Percentiles rank a stretch among this genome's conserved stretches.
These are phyloP conservation scores for Yamadazyma kitorensis DNA, from an alignment of 805 yeast genomes.

Conservation along the genomic window DNA sequence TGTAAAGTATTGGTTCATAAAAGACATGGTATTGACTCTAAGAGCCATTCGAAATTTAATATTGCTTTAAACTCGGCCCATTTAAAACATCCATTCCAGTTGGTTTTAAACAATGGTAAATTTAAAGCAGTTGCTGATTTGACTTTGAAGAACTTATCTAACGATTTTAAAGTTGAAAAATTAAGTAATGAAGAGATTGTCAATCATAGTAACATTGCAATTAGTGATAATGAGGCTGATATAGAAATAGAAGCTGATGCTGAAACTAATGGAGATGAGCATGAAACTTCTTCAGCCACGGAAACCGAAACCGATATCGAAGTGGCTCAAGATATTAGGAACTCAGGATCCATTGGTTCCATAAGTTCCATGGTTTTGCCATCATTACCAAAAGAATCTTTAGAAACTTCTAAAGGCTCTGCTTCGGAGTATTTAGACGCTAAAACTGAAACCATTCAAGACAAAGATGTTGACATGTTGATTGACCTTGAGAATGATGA, in stretches of 20 bases:
- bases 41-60: slow-evolving; percentile 31
- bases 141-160: slow-evolving; percentile 7
- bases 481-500: slow-evolving; percentile 5
- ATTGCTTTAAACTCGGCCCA: slow-evolving; percentile 29
- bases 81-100: slow-evolving; percentile 31
- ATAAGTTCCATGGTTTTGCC: slow-evolving; percentile 30
- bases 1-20: slow-evolving; percentile 28
- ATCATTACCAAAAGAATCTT: slow-evolving; percentile 26
- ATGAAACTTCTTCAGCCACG: background rate
- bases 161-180: slow-evolving; percentile 6
- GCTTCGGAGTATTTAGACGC: slow-evolving; percentile 24
- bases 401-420: slow-evolving; percentile 11
- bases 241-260: background rate
- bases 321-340: background rate
- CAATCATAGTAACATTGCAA: background rate
- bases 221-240: background rate
- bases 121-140: slow-evolving; percentile 10
- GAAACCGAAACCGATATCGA: slow-evolving; percentile 6
- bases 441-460: slow-evolving; percentile 7
- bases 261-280: background rate
- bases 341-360: slow-evolving; percentile 11
- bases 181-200: background rate
- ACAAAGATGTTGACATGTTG: slow-evolving; percentile 1
- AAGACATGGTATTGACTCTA: slow-evolving; percentile 30
- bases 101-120: slow-evolving; percentile 22